Percentiles rank a stretch among this genome's conserved stretches.
Evolutionary conservation across 2,329 filamentous ascomycete genomes (phyloP).

Genomic region (Trichoderma aggressivum): DNA sequence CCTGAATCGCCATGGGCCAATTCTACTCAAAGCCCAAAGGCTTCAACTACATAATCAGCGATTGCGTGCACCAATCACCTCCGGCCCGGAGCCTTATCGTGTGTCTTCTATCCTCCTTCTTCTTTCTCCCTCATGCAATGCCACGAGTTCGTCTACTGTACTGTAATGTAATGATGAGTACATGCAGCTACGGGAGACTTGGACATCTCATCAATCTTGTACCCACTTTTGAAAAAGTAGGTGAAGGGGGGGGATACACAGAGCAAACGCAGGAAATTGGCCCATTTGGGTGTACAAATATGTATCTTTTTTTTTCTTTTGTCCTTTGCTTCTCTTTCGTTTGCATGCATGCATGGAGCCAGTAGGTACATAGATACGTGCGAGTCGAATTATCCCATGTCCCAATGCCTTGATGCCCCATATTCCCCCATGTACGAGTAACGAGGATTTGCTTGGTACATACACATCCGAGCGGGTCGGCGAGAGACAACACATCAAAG

Average conservation of each 20-base stretch:
- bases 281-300: not conserved
- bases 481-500: slow-evolving; percentile 19
- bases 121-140: not conserved
- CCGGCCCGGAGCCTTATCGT: not conserved
- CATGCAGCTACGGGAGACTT: not conserved
- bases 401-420: not conserved
- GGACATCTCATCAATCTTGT: not conserved
- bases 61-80: not conserved
- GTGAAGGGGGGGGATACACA: slow-evolving; percentile 10
- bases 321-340: not conserved
- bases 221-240: slow-evolving; percentile 15
- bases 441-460: slow-evolving; percentile 2
- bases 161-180: not conserved
- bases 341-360: slow-evolving; percentile 1
- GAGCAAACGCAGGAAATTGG: slow-evolving; percentile 1
- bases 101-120: not conserved
- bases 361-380: not conserved
- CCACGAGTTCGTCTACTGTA: not conserved
- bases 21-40: not conserved
- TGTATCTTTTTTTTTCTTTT: not conserved
- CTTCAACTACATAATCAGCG: not conserved
- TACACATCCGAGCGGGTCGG: slow-evolving; percentile 12
- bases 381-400: not conserved
- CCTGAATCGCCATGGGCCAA: slow-evolving; percentile 5
- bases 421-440: not conserved